Evolutionary conservation across 805 yeast species (phyloP).

Genomic region (Yarrowia sp.): DNA sequence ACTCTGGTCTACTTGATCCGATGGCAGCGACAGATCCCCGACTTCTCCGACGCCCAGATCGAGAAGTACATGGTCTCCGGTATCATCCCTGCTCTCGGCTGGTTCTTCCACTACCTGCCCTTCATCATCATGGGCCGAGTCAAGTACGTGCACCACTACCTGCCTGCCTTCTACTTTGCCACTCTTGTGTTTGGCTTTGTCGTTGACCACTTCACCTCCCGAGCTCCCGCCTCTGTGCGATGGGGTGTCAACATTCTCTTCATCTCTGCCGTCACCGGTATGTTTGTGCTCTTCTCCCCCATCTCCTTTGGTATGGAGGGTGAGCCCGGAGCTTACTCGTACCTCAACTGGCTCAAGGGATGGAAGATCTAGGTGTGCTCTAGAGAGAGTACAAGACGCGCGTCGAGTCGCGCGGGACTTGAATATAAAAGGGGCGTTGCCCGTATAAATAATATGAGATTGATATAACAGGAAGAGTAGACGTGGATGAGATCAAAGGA

Average conservation of each 20-base stretch:
- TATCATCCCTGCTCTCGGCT: constrained; percentile 83
- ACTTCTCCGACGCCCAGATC: constrained; percentile 54
- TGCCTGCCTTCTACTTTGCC: constrained; percentile 95
- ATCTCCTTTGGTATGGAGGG: constrained; percentile 84
- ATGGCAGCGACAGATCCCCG: constrained; percentile 75
- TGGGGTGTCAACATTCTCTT: constrained; percentile 54
- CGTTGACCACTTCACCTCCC: constrained; percentile 53
- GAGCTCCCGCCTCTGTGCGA: constrained; percentile 23
- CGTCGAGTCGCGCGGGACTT: constrained; percentile 23
- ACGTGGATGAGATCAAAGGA: too few relatives aligned
- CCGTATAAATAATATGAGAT: constrained; percentile 30
- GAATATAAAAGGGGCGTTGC: constrained; percentile 21
- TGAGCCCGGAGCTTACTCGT: constrained; percentile 55
- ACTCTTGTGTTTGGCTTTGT: constrained; percentile 74
- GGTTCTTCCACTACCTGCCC: constrained; percentile 89
- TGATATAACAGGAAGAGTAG: not conserved
- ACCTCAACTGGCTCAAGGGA: constrained; percentile 61
- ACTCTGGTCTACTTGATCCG: constrained; percentile 53
- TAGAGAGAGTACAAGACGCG: not conserved
- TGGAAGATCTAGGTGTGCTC: constrained; percentile 57
- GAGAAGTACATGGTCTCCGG: constrained; percentile 67
- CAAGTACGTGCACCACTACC: constrained; percentile 93
- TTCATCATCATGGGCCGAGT: constrained; percentile 95
- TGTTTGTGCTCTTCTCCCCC: constrained; percentile 68
- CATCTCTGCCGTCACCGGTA: constrained; percentile 61